Evolutionary conservation across 2,329 filamentous ascomycete species (phyloP).

Genomic region (Paraphoma sp.): DNA sequence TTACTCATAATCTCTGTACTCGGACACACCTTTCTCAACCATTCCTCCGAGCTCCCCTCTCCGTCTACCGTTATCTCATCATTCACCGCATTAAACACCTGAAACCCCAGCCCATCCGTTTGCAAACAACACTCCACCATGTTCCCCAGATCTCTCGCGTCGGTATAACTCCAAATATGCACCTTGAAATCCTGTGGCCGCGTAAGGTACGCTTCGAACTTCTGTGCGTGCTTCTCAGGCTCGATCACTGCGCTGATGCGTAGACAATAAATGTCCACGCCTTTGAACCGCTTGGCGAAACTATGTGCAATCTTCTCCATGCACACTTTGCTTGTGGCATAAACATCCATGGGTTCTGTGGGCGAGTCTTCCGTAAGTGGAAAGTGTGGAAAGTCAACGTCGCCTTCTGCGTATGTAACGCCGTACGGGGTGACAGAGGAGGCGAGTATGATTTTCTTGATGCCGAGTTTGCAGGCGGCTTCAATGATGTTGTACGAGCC

Average conservation of each 20-base stretch:
- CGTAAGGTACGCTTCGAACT: constrained; percentile 57
- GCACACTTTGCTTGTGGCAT: constrained; percentile 65
- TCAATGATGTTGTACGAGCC: constrained; percentile 65
- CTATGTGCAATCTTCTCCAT: constrained; percentile 62
- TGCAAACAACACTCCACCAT: constrained; percentile 63
- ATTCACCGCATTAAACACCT: constrained; percentile 69
- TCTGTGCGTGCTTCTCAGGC: constrained; percentile 60
- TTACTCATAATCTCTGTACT: constrained; percentile 57
- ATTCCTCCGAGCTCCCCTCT: constrained; percentile 51
- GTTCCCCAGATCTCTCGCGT: constrained; percentile 65
- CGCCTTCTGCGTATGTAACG: constrained; percentile 63
- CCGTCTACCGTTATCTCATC: constrained; percentile 60
- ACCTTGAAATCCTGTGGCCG: constrained; percentile 58
- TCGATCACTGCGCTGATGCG: constrained; percentile 67
- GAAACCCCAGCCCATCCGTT: constrained; percentile 63
- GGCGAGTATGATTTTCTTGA: constrained; percentile 67
- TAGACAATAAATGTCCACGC: constrained; percentile 64
- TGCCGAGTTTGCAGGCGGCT: constrained; percentile 65
- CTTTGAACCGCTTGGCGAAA: constrained; percentile 60
- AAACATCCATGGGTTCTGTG: constrained; percentile 64
- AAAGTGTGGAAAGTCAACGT: constrained; percentile 62
- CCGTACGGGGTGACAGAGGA: constrained; percentile 66
- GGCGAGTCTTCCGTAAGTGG: constrained; percentile 66
- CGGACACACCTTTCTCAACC: constrained; percentile 58
- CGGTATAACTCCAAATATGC: constrained; percentile 68